Evolutionary conservation across 108 stramenopile species (phyloP).

Genomic region (Fragilariopsis cylindrus): DNA sequence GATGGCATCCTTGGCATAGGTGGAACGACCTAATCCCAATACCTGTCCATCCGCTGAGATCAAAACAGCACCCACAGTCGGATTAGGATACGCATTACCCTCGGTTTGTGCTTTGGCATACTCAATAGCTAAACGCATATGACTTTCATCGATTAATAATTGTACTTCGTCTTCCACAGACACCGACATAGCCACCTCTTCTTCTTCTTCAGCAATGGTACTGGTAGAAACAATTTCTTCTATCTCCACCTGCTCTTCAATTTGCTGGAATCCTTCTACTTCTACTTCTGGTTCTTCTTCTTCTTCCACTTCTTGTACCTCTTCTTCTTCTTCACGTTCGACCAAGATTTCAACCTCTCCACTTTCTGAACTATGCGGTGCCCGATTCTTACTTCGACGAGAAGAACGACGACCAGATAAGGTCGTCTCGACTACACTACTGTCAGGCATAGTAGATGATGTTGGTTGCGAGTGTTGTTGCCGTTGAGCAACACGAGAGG

Average conservation of each 20-base stretch:
- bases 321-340: slow-evolving; percentile 14
- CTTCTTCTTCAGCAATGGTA: not conserved
- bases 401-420: not conserved
- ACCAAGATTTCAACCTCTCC: slow-evolving; percentile 2
- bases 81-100: slow-evolving; percentile 60
- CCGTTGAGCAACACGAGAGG: too few relatives aligned
- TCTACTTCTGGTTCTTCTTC: slow-evolving; percentile 15
- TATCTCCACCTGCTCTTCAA: slow-evolving; percentile 35
- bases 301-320: slow-evolving; percentile 8
- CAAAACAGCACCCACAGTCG: slow-evolving; percentile 62
- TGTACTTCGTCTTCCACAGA: slow-evolving; percentile 4
- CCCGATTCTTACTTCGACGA: not conserved
- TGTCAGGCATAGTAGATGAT: too few relatives aligned
- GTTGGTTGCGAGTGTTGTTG: too few relatives aligned
- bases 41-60: slow-evolving; percentile 62
- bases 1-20: slow-evolving; percentile 60
- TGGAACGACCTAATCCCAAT: slow-evolving; percentile 59
- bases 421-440: too few relatives aligned
- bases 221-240: slow-evolving; percentile 22
- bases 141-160: not conserved
- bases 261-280: slow-evolving; percentile 19
- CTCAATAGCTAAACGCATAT: slow-evolving; percentile 5
- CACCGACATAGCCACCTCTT: not conserved
- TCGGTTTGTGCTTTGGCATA: slow-evolving; percentile 19
- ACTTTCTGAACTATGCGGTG: not conserved